Evolutionary conservation across 331 rosid genomes (phyloP).

Genomic region (Acacia pycnantha): DNA sequence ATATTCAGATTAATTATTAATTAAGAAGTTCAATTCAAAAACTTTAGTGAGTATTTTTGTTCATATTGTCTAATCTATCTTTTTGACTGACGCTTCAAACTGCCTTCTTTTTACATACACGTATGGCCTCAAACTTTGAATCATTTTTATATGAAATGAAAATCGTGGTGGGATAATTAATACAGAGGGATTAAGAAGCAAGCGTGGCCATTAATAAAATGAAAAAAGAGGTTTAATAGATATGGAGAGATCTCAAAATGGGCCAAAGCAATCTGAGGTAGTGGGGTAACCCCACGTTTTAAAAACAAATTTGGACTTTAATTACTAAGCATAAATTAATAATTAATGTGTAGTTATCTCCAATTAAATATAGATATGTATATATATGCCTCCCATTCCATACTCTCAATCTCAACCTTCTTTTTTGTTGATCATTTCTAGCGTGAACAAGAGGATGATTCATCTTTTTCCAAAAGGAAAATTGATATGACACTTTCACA

Average conservation of each 20-base stretch:
- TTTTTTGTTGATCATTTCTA: neutral
- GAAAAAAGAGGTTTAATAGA: conserved; percentile 18
- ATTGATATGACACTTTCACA: neutral
- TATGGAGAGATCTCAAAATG: conserved; percentile 35
- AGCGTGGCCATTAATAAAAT: neutral
- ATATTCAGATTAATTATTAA: too few relatives aligned
- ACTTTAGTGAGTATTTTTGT: too few relatives aligned
- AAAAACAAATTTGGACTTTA: conserved; percentile 24
- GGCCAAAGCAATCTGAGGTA: conserved; percentile 51
- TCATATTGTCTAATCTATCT: too few relatives aligned
- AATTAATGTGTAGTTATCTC: neutral
- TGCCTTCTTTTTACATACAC: too few relatives aligned
- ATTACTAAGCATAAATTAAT: neutral
- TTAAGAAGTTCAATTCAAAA: too few relatives aligned
- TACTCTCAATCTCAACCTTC: neutral
- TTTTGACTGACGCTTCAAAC: too few relatives aligned
- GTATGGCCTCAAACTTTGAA: neutral
- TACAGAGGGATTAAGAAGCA: neutral
- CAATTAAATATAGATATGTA: neutral
- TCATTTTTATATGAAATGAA: neutral
- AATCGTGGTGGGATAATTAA: neutral
- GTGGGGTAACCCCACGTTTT: conserved; percentile 45
- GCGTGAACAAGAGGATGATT: neutral
- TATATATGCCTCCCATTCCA: too few relatives aligned
- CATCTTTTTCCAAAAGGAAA: conserved; percentile 19